Base-by-base conservation (phyloP, 352 stramenopile species). In the Phytophthora colocasiae region DNA sequence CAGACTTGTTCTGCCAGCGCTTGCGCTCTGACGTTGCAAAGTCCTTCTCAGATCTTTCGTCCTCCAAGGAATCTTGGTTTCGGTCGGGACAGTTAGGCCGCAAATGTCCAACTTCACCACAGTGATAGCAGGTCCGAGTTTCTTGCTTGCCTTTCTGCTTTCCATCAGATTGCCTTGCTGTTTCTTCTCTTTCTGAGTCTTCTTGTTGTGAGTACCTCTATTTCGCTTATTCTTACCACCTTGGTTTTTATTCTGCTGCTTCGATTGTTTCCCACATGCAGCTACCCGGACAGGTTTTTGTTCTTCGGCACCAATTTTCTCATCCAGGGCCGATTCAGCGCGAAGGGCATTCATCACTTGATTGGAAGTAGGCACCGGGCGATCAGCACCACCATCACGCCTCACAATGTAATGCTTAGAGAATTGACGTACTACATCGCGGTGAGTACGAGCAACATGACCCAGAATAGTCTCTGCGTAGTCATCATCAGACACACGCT, bases 331-430 rank as follows among this genome's bases (percentile, higher is more conserved):
- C 17, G 48, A 59, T 32, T 59, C 38, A 4, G 40, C 48, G 3
- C 47, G 48, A 2, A 66, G 12, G 1, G 48, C 48, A 26, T 66
- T 59, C 40, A 58, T 48, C 8, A 60, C 48, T 53, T 58, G 29
- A 10, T 27, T 38, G n/a, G 44, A 32, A 27, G 34, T 63, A 15
- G 60, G 60, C 1, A 53, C 36, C 12, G 41, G 32, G 1, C 49
- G 48, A 22, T 48, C 31, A 11, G 17, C 24, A 36, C 48, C 41
- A 34, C 31, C 31, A 60, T 47, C 60, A 52, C 50, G 17, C 11
- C 49, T 24, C 2, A 68, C 60, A 39, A 53, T 29, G 14, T 63
- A 69, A 19, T 69, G 45, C 27, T 53, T 57, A 1, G 44, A 63
- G 24, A 58, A 58, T 26, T 63, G 51, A 1, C 51, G 52, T 7